Conservation (phyloP, 768 basidiomycete species). For the Mycena leptocephala region DNA sequence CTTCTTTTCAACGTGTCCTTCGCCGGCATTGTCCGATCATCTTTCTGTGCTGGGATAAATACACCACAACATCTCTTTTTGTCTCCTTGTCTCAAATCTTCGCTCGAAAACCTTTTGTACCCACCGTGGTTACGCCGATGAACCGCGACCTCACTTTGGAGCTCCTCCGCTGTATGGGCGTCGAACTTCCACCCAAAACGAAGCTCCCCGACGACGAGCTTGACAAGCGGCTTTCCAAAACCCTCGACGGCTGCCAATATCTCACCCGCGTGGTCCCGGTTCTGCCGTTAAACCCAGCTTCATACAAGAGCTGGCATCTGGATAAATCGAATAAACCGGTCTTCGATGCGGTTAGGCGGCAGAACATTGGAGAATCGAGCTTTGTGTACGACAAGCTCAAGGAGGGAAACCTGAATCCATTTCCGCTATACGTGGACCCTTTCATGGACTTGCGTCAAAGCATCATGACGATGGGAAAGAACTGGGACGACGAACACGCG, state of each 20-base stretch:
- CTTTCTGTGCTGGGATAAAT: too few relatives aligned
- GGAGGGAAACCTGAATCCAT: slow-evolving; percentile 15
- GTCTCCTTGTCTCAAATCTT: too few relatives aligned
- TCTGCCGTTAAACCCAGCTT: slow-evolving; percentile 13
- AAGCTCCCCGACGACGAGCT: slow-evolving; percentile 33
- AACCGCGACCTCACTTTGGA: too few relatives aligned
- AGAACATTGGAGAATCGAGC: slow-evolving; percentile 22
- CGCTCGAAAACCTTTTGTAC: too few relatives aligned
- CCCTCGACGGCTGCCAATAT: slow-evolving; percentile 28
- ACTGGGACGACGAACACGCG: not conserved
- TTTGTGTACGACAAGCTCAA: not conserved
- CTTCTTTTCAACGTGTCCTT: too few relatives aligned
- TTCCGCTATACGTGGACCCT: slow-evolving; percentile 17
- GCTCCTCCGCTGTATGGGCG: slow-evolving; percentile 7
- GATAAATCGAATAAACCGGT: slow-evolving; percentile 19
- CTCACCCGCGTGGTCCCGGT: slow-evolving; percentile 23
- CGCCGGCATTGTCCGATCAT: too few relatives aligned
- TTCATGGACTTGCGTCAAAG: slow-evolving; percentile 28
- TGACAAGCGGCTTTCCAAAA: slow-evolving; percentile 29
- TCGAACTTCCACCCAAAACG: slow-evolving; percentile 18
- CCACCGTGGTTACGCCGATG: too few relatives aligned
- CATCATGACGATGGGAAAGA: slow-evolving; percentile 20
- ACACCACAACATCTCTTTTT: too few relatives aligned
- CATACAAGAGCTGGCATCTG: slow-evolving; percentile 7
- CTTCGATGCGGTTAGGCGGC: slow-evolving; percentile 20